Percentiles rank a stretch among this genome's conserved stretches.
Conservation (phyloP, 2,329 filamentous ascomycete genomes). For the Phoma sp. region DNA sequence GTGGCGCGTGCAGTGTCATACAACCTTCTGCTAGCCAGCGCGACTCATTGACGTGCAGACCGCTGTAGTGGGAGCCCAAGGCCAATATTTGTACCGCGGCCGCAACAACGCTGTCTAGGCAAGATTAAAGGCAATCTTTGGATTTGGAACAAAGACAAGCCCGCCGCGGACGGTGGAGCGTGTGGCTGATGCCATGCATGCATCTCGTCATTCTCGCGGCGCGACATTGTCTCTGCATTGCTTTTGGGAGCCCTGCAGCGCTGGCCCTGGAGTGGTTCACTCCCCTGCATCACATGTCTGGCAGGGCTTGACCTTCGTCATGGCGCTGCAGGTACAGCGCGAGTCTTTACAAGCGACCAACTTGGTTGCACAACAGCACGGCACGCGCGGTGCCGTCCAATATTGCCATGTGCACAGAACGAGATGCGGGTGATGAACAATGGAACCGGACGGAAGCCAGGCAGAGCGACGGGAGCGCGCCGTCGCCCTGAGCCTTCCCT, state of each 20-base stretch:
- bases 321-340: constrained; percentile 17
- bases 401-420: constrained; percentile 14
- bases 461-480: constrained; percentile 27
- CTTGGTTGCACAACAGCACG: constrained; percentile 17
- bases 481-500: constrained; percentile 27
- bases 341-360: neutral
- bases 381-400: constrained; percentile 16
- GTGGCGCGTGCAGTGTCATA: constrained; percentile 10
- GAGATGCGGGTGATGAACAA: constrained; percentile 28
- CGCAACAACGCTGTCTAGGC: constrained; percentile 3
- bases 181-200: constrained; percentile 10
- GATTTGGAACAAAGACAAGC: constrained; percentile 3
- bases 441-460: constrained; percentile 27
- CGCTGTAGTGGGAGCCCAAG: constrained; percentile 14
- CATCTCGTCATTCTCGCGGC: neutral
- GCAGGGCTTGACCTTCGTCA: constrained; percentile 8
- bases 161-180: constrained; percentile 1
- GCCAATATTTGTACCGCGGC: constrained; percentile 16
- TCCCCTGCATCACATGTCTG: constrained; percentile 7
- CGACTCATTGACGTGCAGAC: constrained; percentile 20
- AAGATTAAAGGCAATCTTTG: constrained; percentile 4
- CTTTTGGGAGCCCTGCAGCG: constrained; percentile 6
- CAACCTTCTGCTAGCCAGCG: constrained; percentile 6
- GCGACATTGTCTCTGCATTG: constrained; percentile 12
- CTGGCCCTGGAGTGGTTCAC: constrained; percentile 14